Evolutionary conservation across 2,329 filamentous ascomycete species (phyloP).

Genomic region (Aspergillus viridinutans): DNA sequence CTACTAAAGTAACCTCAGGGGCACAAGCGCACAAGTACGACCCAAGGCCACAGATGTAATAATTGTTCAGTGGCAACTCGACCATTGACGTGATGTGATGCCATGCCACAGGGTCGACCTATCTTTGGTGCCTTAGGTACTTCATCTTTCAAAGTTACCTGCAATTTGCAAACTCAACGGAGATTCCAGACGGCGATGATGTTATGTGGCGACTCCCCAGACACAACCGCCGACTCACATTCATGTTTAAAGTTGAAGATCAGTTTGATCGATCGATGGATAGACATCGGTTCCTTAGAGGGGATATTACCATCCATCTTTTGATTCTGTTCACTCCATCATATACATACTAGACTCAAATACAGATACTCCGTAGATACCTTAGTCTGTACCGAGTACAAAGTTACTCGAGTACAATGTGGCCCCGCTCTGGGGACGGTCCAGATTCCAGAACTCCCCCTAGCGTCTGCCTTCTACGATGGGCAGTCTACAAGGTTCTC

Average conservation of each 20-base stretch:
- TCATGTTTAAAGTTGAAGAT: too few species aligned
- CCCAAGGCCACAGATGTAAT: not conserved
- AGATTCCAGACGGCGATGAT: not conserved
- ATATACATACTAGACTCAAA: not conserved
- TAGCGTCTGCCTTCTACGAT: not conserved
- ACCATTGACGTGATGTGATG: not conserved
- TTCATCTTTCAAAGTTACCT: not conserved
- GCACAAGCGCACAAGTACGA: not conserved
- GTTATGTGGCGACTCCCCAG: not conserved
- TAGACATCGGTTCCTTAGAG: too few species aligned
- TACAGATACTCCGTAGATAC: not conserved
- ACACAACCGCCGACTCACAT: too few species aligned
- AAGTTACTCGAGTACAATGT: not conserved
- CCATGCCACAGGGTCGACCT: too few species aligned
- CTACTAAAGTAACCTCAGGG: not conserved
- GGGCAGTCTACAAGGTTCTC: too few species aligned
- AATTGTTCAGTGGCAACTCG: not conserved
- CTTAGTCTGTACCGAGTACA: not conserved
- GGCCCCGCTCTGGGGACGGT: not conserved
- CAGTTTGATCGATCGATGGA: too few species aligned
- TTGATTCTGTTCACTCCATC: not conserved
- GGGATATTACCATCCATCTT: not conserved
- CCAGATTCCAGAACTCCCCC: not conserved
- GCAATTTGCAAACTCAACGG: not conserved
- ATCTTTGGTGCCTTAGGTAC: not conserved